Percentiles rank a stretch among this genome's conserved stretches.
Conservation (phyloP, 768 basidiomycete genomes). For the Boletales sp. region DNA sequence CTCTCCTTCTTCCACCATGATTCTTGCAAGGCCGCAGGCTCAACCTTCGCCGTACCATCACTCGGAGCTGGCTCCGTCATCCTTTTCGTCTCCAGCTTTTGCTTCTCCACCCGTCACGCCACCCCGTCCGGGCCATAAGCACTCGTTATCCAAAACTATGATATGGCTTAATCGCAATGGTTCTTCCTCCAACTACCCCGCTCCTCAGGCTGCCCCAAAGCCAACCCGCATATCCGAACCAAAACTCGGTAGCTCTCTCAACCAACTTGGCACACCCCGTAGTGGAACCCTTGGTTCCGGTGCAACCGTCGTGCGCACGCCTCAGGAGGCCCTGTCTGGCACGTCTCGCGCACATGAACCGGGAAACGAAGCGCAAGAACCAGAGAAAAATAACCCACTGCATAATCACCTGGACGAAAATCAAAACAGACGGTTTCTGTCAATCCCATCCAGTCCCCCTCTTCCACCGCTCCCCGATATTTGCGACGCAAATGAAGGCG, state of each 20-base stretch:
- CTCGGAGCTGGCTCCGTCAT: slow-evolving; percentile 29
- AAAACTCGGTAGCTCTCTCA: slow-evolving; percentile 32
- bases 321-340: slow-evolving; percentile 65
- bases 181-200: slow-evolving; percentile 27
- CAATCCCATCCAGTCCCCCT: slow-evolving; percentile 41
- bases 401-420: slow-evolving; percentile 13
- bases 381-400: slow-evolving; percentile 4
- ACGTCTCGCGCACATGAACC: slow-evolving; percentile 11
- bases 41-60: slow-evolving; percentile 17
- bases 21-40: slow-evolving; percentile 19
- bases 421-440: slow-evolving; percentile 21
- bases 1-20: slow-evolving; percentile 17
- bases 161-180: slow-evolving; percentile 40
- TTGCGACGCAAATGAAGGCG: not conserved
- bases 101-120: slow-evolving; percentile 30
- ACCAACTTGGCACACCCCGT: slow-evolving; percentile 31
- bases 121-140: slow-evolving; percentile 28
- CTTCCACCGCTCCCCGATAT: slow-evolving; percentile 49
- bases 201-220: slow-evolving; percentile 32
- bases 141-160: slow-evolving; percentile 40
- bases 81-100: slow-evolving; percentile 10
- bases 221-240: slow-evolving; percentile 46
- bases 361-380: slow-evolving; percentile 10
- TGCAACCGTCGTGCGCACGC: slow-evolving; percentile 74
- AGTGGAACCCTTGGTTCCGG: slow-evolving; percentile 62